These are phyloP conservation scores for Sesbania bispinosa DNA, from an alignment of 306 rosid species.

Conservation along the genomic window DNA sequence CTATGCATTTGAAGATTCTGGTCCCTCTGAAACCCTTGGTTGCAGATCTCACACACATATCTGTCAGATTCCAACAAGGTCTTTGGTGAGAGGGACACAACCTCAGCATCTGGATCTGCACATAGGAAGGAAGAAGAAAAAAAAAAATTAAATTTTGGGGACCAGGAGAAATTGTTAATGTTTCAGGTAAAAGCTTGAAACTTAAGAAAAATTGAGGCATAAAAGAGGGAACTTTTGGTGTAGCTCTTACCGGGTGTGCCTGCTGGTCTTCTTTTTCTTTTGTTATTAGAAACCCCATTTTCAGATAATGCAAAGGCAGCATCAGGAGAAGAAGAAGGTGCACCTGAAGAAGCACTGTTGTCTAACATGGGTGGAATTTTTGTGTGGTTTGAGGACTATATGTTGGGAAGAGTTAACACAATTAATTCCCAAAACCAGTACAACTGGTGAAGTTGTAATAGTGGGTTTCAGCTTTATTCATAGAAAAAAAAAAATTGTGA, in stretches of 20 bases:
- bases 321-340: conserved; percentile 47
- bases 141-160: neutral
- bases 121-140: no score
- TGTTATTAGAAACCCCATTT: conserved; percentile 46
- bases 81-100: conserved; percentile 85
- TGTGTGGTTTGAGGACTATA: conserved; percentile 14
- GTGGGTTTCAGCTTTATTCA: conserved; percentile 66
- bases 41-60: conserved; percentile 98
- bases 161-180: no score
- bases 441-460: conserved; percentile 35
- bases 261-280: conserved; percentile 93
- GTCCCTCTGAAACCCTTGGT: conserved; percentile 94
- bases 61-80: conserved; percentile 84
- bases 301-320: conserved; percentile 42
- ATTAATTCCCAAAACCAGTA: conserved; percentile 31
- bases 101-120: conserved; percentile 95
- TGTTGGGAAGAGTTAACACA: conserved; percentile 1
- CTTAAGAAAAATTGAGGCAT: neutral
- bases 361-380: conserved; percentile 56
- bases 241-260: conserved; percentile 83
- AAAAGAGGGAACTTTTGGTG: neutral
- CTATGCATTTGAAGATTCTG: conserved; percentile 99
- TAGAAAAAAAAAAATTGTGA: conserved; percentile 15
- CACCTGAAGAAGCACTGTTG: conserved; percentile 32
- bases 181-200: neutral